Percentiles rank a stretch among this genome's conserved stretches.
Evolutionary conservation across 192 early-diverging fungal genomes (phyloP).

Genomic region (Chytriomyces sp.): DNA sequence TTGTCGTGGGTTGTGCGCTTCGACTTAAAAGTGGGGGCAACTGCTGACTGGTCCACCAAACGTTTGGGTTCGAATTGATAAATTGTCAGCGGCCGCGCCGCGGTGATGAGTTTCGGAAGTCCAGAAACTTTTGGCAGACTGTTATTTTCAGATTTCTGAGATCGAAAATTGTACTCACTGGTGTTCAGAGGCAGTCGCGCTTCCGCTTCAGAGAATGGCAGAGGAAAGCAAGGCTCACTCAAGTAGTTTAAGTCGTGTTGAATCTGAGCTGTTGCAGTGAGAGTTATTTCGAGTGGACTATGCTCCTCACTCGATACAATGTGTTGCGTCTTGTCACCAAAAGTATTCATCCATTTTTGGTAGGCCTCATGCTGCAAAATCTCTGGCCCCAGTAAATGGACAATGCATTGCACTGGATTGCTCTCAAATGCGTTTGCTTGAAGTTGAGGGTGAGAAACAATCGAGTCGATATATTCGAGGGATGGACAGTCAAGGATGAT

Average conservation of each 20-base stretch:
- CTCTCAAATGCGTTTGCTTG: slow-evolving; percentile 33
- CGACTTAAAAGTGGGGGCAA: background rate
- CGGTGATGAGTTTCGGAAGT: slow-evolving; percentile 28
- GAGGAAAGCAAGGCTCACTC: slow-evolving; percentile 68
- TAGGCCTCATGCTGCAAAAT: slow-evolving; percentile 68
- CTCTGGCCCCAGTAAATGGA: slow-evolving; percentile 68
- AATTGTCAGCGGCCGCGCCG: slow-evolving; percentile 45
- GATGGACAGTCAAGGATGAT: slow-evolving; percentile 49
- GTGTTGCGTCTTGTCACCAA: slow-evolving; percentile 74
- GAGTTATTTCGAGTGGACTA: slow-evolving; percentile 69
- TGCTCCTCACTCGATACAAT: slow-evolving; percentile 72
- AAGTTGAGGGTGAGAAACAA: background rate
- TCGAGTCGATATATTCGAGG: slow-evolving; percentile 34
- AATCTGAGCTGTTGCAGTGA: slow-evolving; percentile 65
- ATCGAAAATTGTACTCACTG: background rate
- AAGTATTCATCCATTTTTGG: slow-evolving; percentile 72
- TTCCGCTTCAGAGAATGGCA: slow-evolving; percentile 67
- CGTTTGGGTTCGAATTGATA: slow-evolving; percentile 70
- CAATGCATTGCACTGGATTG: slow-evolving; percentile 51
- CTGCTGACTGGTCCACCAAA: slow-evolving; percentile 53
- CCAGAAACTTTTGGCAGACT: slow-evolving; percentile 5
- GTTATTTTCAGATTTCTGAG: no score
- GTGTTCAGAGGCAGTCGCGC: slow-evolving; percentile 34
- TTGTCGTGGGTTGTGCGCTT: background rate
- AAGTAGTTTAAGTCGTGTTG: slow-evolving; percentile 71